Conservation (phyloP, 345 rosid species). For the Jatropha curcas region DNA sequence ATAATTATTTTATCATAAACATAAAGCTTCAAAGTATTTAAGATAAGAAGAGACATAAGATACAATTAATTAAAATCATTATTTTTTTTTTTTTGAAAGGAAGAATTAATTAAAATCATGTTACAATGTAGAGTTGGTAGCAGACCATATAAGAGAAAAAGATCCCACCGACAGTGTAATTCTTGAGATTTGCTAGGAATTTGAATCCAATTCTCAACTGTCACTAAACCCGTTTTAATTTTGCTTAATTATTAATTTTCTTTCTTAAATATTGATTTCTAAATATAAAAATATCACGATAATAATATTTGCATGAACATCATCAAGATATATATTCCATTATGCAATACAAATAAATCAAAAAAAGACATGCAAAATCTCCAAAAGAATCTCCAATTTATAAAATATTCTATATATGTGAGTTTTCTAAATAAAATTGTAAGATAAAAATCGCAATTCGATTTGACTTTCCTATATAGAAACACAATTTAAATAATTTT, state of each 20-base stretch:
- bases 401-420: too few relatives aligned
- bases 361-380: constrained; percentile 1
- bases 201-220: constrained; percentile 32
- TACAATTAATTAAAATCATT: too few relatives aligned
- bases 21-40: too few relatives aligned
- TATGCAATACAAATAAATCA: not conserved
- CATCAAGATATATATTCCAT: constrained; percentile 13
- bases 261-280: too few relatives aligned
- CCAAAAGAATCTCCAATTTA: constrained; percentile 17
- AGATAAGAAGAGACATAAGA: too few relatives aligned
- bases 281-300: too few relatives aligned
- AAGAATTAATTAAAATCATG: constrained; percentile 16
- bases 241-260: not conserved
- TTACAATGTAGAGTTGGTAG: constrained; percentile 30
- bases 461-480: too few relatives aligned
- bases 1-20: too few relatives aligned
- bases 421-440: too few relatives aligned
- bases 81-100: too few relatives aligned
- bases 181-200: constrained; percentile 31
- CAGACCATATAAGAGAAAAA: constrained; percentile 40
- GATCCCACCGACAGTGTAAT: constrained; percentile 34
- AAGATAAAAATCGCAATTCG: too few relatives aligned
- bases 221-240: constrained; percentile 9
- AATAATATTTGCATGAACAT: constrained; percentile 10
- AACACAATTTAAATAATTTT: too few relatives aligned